phyloP scores from a whole-genome alignment of 2,329 filamentous ascomycete species.

The Chaetomium strumarium region DNA sequence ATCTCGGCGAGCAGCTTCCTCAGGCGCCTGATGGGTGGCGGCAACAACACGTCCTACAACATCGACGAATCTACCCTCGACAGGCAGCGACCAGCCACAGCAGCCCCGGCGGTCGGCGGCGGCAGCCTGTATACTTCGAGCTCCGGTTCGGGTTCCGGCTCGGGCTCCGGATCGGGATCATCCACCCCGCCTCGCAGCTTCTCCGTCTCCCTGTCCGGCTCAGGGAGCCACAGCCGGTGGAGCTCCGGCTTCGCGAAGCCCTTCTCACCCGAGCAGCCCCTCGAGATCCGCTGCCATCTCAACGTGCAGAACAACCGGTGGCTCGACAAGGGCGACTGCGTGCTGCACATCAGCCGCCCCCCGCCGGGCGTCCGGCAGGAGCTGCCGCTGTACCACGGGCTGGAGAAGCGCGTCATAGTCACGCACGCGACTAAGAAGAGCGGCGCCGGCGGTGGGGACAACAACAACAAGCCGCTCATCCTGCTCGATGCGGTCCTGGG shows the following conservation, averaged over 20 bases:
- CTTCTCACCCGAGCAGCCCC: constrained; percentile 23
- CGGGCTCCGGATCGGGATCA: constrained; percentile 40
- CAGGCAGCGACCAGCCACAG: constrained; percentile 46
- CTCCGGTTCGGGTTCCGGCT: constrained; percentile 51
- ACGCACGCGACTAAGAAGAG: constrained; percentile 61
- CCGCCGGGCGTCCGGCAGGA: constrained; percentile 55
- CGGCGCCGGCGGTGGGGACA: too few relatives aligned
- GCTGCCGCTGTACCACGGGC: constrained; percentile 54
- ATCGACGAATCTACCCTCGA: constrained; percentile 73
- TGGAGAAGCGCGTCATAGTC: constrained; percentile 82
- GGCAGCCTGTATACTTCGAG: constrained; percentile 54
- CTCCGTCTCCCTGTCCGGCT: constrained; percentile 47
- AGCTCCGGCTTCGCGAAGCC: constrained; percentile 66
- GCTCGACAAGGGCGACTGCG: constrained; percentile 84
- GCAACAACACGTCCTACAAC: constrained; percentile 69
- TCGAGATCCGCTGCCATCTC: constrained; percentile 68
- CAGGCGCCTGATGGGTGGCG: constrained; percentile 65
- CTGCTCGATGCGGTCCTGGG: constrained; percentile 80
- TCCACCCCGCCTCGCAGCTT: constrained; percentile 51
- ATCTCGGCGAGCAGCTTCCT: constrained; percentile 72
- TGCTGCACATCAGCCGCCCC: constrained; percentile 75
- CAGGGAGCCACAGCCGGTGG: constrained; percentile 42
- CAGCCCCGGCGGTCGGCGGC: constrained; percentile 36
- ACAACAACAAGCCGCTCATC: constrained; percentile 52
- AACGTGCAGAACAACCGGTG: constrained; percentile 73